Conservation (phyloP, 495 filamentous ascomycete genomes). For the Penicillium lividum region DNA sequence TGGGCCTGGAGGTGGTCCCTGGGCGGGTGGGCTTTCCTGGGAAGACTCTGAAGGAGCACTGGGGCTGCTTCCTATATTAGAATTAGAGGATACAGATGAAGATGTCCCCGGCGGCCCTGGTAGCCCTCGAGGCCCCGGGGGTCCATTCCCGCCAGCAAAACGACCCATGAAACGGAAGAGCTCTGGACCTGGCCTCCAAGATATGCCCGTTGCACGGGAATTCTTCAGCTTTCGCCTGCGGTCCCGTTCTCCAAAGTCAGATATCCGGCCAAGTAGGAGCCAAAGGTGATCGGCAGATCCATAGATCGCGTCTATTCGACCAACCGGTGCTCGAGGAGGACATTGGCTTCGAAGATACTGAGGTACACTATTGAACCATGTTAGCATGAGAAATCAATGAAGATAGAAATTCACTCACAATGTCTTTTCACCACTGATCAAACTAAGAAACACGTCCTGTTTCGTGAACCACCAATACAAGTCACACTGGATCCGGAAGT, state of each 20-base stretch:
- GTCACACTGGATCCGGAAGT: conserved; percentile 78
- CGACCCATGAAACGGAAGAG: conserved; percentile 49
- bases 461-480: conserved; percentile 97
- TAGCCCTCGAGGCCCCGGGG: conserved; percentile 23
- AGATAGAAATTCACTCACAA: conserved; percentile 61
- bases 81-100: conserved; percentile 20
- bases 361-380: conserved; percentile 60
- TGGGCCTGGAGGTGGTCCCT: neutral
- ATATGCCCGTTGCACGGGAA: conserved; percentile 45
- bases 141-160: conserved; percentile 27
- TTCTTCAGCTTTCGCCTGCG: conserved; percentile 71
- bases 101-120: conserved; percentile 16
- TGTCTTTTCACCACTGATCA: conserved; percentile 80
- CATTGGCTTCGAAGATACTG: conserved; percentile 80
- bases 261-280: conserved; percentile 78
- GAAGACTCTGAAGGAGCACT: conserved; percentile 11
- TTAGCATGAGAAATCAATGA: neutral
- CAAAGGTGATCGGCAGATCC: conserved; percentile 85
- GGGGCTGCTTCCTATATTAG: conserved; percentile 10
- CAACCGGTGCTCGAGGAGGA: conserved; percentile 78
- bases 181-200: conserved; percentile 59
- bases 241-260: conserved; percentile 78
- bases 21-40: conserved; percentile 13
- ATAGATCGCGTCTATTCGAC: conserved; percentile 77
- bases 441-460: conserved; percentile 88